phyloP scores from a whole-genome alignment of 441 rosid genomes.

The Gossypium trilobum region DNA sequence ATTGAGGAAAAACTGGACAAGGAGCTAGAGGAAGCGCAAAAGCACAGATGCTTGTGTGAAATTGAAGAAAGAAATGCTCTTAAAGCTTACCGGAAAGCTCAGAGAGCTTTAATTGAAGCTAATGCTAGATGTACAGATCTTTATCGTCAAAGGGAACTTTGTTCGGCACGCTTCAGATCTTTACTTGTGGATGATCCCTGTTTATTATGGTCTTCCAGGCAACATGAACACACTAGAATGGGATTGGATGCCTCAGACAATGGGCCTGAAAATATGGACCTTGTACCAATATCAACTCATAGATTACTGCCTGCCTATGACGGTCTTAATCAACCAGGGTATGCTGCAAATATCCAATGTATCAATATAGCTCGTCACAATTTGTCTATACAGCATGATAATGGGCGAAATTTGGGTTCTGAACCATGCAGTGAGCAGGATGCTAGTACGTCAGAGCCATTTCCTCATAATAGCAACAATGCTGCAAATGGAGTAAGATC shows the following conservation, averaged over 20 bases:
- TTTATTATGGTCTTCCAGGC: constrained; percentile 45
- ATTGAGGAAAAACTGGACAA: constrained; percentile 82
- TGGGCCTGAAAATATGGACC: constrained; percentile 32
- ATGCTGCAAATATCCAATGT: constrained; percentile 25
- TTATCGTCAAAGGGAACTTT: constrained; percentile 63
- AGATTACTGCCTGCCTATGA: constrained; percentile 33
- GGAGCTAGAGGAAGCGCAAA: constrained; percentile 83
- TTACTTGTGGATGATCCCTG: constrained; percentile 50
- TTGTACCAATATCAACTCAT: constrained; percentile 36
- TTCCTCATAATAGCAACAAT: constrained; percentile 43
- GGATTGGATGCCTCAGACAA: constrained; percentile 32
- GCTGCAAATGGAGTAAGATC: constrained; percentile 40
- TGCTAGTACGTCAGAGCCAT: constrained; percentile 77
- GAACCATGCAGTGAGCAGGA: constrained; percentile 83
- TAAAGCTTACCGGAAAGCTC: constrained; percentile 76
- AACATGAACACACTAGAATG: constrained; percentile 31
- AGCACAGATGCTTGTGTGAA: constrained; percentile 59
- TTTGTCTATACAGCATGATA: constrained; percentile 28
- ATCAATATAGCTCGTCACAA: constrained; percentile 27
- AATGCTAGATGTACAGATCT: constrained; percentile 69
- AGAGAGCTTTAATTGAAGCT: constrained; percentile 80
- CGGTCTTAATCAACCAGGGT: constrained; percentile 26
- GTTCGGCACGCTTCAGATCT: constrained; percentile 63
- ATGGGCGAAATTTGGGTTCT: constrained; percentile 57
- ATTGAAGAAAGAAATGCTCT: constrained; percentile 91